Evolutionary conservation across 306 rosid genomes (phyloP).

Genomic region (Castanospermum australe): DNA sequence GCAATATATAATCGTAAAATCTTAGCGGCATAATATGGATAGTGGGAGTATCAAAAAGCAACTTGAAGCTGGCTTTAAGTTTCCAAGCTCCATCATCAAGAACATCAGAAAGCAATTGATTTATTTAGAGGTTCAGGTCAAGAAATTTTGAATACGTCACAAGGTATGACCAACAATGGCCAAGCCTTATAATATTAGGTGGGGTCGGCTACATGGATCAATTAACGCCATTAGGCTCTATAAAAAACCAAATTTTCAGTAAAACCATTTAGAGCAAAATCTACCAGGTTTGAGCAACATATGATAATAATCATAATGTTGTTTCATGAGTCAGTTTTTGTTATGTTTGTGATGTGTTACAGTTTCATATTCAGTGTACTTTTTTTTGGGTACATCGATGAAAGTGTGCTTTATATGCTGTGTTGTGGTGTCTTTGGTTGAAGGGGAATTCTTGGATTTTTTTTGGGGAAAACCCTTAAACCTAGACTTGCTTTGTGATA

Average conservation of each 20-base stretch:
- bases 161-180: neutral
- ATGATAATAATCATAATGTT: neutral
- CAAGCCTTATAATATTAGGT: neutral
- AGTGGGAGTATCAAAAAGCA: neutral
- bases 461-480: neutral
- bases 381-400: too few species aligned
- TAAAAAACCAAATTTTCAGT: neutral
- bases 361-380: too few species aligned
- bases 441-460: neutral
- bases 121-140: neutral
- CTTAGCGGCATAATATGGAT: neutral
- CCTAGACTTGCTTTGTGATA: neutral
- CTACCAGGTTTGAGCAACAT: neutral
- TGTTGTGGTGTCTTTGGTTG: neutral
- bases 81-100: neutral
- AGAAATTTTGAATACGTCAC: neutral
- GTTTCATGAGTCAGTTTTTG: neutral
- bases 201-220: neutral
- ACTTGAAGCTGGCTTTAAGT: neutral
- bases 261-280: conserved; percentile 1
- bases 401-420: neutral
- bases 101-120: neutral
- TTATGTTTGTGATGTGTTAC: neutral
- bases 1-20: neutral
- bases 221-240: neutral